A percentile compares a stretch with the other conserved stretches of the same genome.
phyloP scores from a whole-genome alignment of 352 stramenopile species.

The Globisporangium rhizosaccharum region DNA sequence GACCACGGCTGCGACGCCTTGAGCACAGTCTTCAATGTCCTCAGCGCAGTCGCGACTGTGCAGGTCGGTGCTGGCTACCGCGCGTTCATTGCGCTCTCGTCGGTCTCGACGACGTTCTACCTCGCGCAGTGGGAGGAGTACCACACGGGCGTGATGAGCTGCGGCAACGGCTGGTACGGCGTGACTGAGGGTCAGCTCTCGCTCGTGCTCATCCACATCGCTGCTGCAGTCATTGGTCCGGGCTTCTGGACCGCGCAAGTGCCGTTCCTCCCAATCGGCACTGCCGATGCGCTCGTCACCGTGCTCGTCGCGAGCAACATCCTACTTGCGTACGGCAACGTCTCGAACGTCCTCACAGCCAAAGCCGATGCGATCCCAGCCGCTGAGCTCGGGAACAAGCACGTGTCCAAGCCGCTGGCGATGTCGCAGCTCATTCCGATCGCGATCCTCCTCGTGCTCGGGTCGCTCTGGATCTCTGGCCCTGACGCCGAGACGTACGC shows the following conservation, averaged over 20 bases:
- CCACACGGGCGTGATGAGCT: slow-evolving; percentile 87
- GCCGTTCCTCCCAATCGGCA: slow-evolving; percentile 29
- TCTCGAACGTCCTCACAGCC: slow-evolving; percentile 63
- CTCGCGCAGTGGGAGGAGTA: slow-evolving; percentile 87
- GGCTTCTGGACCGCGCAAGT: slow-evolving; percentile 48
- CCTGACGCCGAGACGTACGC: slow-evolving; percentile 60
- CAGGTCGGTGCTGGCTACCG: slow-evolving; percentile 39
- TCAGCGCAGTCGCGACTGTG: slow-evolving; percentile 65
- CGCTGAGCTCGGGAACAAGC: slow-evolving; percentile 79
- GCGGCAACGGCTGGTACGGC: slow-evolving; percentile 77
- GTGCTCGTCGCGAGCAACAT: slow-evolving; percentile 71
- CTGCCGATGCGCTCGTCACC: slow-evolving; percentile 50
- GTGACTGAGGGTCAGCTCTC: slow-evolving; percentile 83
- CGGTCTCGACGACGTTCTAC: slow-evolving; percentile 80
- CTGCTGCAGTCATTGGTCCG: slow-evolving; percentile 48
- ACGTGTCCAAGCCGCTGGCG: slow-evolving; percentile 76
- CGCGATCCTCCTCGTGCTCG: slow-evolving; percentile 44
- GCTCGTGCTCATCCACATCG: slow-evolving; percentile 61
- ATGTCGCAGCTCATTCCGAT: slow-evolving; percentile 73
- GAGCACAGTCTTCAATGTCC: slow-evolving; percentile 76
- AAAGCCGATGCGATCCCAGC: slow-evolving; percentile 43
- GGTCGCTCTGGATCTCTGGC: slow-evolving; percentile 68
- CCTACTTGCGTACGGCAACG: slow-evolving; percentile 66
- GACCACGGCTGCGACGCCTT: slow-evolving; percentile 94
- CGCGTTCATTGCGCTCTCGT: slow-evolving; percentile 59